Conservation (phyloP, 2,329 filamentous ascomycete species). For the Cladosporium sp. region DNA sequence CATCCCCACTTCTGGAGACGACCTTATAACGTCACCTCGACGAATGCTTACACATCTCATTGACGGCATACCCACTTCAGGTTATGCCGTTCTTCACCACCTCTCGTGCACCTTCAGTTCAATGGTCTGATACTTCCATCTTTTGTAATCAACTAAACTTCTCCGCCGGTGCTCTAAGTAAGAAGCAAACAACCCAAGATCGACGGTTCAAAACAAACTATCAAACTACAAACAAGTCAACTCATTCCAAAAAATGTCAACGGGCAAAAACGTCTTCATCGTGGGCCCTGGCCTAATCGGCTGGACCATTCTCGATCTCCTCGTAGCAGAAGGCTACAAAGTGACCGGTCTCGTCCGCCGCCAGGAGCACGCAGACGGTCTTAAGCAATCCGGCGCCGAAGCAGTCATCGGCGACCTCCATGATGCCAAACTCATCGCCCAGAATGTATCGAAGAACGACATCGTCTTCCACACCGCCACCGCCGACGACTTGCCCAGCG, state of each 20-base stretch:
- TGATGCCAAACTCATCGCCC: conserved; percentile 44
- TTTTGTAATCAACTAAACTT: background rate
- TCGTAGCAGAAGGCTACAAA: conserved; percentile 46
- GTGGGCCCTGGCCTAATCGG: conserved; percentile 54
- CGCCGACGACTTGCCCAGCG: conserved; percentile 51
- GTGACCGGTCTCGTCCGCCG: conserved; percentile 49
- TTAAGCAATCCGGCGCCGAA: conserved; percentile 43
- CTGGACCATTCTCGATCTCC: conserved; percentile 49
- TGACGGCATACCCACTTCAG: background rate
- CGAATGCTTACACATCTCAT: background rate
- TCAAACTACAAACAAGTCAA: conserved; percentile 40
- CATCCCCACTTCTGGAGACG: conserved; percentile 1
- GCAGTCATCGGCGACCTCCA: conserved; percentile 46
- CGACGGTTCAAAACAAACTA: background rate
- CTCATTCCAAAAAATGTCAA: conserved; percentile 21
- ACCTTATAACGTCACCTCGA: conserved; percentile 1
- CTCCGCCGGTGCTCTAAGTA: background rate
- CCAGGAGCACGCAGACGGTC: conserved; percentile 41
- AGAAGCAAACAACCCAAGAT: background rate
- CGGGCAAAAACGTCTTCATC: conserved; percentile 43
- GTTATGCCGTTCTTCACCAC: background rate
- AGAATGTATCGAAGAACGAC: conserved; percentile 43
- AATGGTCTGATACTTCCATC: background rate
- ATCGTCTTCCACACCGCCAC: conserved; percentile 54
- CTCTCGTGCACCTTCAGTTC: background rate